These are phyloP conservation scores for Neckera pumila DNA, from an alignment of 225 moss, liverwort and hornwort species.

Conservation along the genomic window DNA sequence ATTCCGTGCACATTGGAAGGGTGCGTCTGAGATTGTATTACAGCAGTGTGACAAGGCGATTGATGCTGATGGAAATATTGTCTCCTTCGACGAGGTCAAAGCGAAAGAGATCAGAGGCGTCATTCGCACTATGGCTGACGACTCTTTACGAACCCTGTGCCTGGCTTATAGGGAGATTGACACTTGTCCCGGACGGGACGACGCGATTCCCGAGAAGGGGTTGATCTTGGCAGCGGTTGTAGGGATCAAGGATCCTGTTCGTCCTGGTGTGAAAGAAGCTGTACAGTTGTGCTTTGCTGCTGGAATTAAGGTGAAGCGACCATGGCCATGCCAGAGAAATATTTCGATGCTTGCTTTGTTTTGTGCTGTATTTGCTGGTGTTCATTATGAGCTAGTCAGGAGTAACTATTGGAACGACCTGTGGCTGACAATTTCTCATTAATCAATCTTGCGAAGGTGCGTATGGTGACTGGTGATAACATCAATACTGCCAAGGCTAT, in stretches of 20 bases:
- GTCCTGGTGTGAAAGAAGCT: conserved; percentile 76
- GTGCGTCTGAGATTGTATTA: conserved; percentile 79
- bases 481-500: conserved; percentile 79
- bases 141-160: conserved; percentile 74
- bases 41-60: conserved; percentile 48
- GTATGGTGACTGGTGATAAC: conserved; percentile 97
- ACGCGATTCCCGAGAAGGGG: conserved; percentile 44
- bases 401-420: background rate
- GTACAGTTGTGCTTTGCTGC: conserved; percentile 55
- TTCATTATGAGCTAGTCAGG: background rate
- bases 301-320: conserved; percentile 63
- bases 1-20: conserved; percentile 79
- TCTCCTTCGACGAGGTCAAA: conserved; percentile 41
- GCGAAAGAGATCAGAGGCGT: conserved; percentile 16
- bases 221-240: conserved; percentile 58
- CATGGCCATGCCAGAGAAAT: background rate
- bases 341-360: background rate
- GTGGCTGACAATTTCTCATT: background rate
- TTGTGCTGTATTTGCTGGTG: background rate
- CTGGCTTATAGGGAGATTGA: conserved; percentile 53
- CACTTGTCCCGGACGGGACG: conserved; percentile 18
- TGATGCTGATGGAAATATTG: conserved; percentile 39
- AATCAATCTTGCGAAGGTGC: conserved; percentile 31
- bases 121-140: conserved; percentile 53
- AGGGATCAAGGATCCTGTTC: conserved; percentile 93